Conservation (phyloP, 345 rosid genomes). For the Microthlaspi erraticum region DNA sequence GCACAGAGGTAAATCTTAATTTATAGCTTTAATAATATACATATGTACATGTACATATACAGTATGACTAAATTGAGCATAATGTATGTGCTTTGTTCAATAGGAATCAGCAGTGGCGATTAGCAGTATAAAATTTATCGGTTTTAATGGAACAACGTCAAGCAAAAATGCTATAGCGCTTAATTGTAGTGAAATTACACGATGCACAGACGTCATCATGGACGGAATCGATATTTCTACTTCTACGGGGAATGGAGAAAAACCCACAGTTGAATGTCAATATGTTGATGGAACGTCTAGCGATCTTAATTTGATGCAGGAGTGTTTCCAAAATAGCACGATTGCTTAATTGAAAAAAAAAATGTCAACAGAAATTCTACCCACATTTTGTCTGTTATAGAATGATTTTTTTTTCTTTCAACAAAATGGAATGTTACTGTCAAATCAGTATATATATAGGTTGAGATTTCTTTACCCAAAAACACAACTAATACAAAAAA, state of each 20-base stretch:
- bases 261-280: conserved; percentile 19
- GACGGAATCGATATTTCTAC: conserved; percentile 35
- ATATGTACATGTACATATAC: not conserved
- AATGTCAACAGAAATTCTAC: no score
- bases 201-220: conserved; percentile 26
- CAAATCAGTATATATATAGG: no score
- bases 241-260: conserved; percentile 21
- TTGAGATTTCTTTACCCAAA: no score
- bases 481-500: no score
- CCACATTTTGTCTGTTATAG: no score
- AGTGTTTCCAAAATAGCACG: conserved; percentile 11
- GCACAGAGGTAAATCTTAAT: not conserved
- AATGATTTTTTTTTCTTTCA: no score
- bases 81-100: not conserved
- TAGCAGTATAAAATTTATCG: conserved; percentile 24
- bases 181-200: conserved; percentile 24
- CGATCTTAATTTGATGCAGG: conserved; percentile 12
- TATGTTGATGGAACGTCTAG: conserved; percentile 33
- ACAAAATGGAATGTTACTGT: no score
- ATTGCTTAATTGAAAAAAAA: no score
- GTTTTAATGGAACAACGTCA: conserved; percentile 28
- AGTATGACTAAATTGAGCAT: not conserved
- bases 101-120: conserved; percentile 37
- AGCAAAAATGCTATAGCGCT: conserved; percentile 20
- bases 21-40: not conserved